Percentiles rank a stretch among this genome's conserved stretches.
Evolutionary conservation across 805 yeast genomes (phyloP).

Genomic region (Tetrapisispora iriomotensis): DNA sequence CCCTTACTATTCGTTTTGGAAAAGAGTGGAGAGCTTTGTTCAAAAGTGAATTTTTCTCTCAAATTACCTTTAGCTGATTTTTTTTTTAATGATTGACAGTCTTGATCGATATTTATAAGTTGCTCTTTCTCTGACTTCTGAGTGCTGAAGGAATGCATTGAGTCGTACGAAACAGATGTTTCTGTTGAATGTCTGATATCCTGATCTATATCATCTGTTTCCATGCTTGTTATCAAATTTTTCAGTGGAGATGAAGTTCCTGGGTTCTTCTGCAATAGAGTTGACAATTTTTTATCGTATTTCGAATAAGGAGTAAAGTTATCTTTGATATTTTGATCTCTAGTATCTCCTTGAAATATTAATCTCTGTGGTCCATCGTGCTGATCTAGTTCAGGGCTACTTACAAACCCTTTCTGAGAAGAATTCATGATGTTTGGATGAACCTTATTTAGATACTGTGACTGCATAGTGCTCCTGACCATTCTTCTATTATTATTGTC

Average conservation of each 20-base stretch:
- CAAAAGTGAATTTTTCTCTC: conserved; percentile 34
- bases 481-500: conserved; percentile 18
- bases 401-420: not conserved
- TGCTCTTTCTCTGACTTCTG: not conserved
- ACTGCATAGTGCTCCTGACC: conserved; percentile 18
- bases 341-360: conserved; percentile 1
- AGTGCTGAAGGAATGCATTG: conserved; percentile 5
- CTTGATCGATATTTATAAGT: conserved; percentile 5
- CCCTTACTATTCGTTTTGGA: not conserved
- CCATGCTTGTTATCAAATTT: conserved; percentile 8
- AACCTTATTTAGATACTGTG: conserved; percentile 4
- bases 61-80: conserved; percentile 43
- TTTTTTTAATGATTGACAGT: conserved; percentile 33
- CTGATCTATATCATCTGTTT: conserved; percentile 4
- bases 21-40: conserved; percentile 4
- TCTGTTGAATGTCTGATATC: not conserved
- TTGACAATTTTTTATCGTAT: not conserved
- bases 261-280: not conserved
- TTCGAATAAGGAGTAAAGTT: not conserved
- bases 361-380: conserved; percentile 14
- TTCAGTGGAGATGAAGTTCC: conserved; percentile 12
- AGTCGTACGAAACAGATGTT: conserved; percentile 7
- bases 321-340: not conserved
- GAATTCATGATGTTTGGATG: not conserved
- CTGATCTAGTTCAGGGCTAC: conserved; percentile 1